Base-by-base conservation (phyloP, 2,329 filamentous ascomycete species). In the Plectosphaerella plurivora region DNA sequence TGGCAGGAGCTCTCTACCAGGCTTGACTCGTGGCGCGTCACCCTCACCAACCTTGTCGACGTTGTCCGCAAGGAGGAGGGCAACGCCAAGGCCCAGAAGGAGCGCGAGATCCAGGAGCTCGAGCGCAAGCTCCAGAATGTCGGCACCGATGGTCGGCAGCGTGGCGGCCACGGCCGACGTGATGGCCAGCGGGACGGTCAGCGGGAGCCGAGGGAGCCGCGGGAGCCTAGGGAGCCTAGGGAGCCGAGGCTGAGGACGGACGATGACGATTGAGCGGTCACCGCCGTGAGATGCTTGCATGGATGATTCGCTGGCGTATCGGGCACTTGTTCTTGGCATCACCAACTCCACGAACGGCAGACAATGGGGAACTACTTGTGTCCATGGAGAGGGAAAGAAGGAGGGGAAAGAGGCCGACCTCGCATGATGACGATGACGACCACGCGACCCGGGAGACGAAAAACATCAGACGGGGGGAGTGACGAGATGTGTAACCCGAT, bases 1-100 rank as follows among this genome's bases (percentile, higher is more conserved):
- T 99, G 95, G 91, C 85, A 89, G 62, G 93, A 99, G 77, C 87
- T 99, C 51, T 89, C 91, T 55, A 90, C 88, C 58, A 83, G 93
- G 57, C 77, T 99, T 64, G 92, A 96, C 73, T 89, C 91, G 70
- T 97, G 93, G 93, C 86, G 88, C 70, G 80, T 83, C 62, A 93
- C 89, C 62, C 77, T 97, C 63, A 81, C 84, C 66, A 84, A 83
- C 60, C 91, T 99, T 16, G 76, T 95, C 61, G 76, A 78, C 52
- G 89, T 94, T 45, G 82, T 97, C 60, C 83, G 86, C 65, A 78
- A 83, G 67, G 90, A 96, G 77, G 87, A 95, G 78, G 79, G 86
- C 73, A 87, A 89, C 63, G 92, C 88, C 60, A 80, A 88, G 62
- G 75, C 83, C 51, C 84, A 89, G 70, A 86, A 84, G 74, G 91